phyloP scores from a whole-genome alignment of 345 rosid species.

The Stellera chamaejasme region DNA sequence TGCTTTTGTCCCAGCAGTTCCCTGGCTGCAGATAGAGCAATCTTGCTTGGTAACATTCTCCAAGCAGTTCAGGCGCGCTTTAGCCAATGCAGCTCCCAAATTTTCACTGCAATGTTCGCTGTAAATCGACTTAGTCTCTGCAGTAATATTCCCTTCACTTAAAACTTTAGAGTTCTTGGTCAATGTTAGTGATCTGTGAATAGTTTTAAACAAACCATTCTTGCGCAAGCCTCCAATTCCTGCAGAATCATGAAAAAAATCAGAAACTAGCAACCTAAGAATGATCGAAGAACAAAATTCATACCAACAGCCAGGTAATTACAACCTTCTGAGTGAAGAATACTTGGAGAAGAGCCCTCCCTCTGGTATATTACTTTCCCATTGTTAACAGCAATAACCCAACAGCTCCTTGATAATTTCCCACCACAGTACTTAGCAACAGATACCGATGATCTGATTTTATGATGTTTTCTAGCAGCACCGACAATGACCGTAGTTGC shows the following conservation, averaged over 20 bases:
- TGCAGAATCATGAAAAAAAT: constrained; percentile 7
- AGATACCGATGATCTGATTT: constrained; percentile 53
- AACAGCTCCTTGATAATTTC: constrained; percentile 49
- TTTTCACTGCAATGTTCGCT: constrained; percentile 24
- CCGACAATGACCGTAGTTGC: constrained; percentile 72
- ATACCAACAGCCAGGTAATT: neutral
- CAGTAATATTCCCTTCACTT: constrained; percentile 26
- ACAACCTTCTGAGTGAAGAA: constrained; percentile 36
- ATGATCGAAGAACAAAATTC: neutral
- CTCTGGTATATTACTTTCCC: constrained; percentile 65
- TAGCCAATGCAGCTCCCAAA: constrained; percentile 34
- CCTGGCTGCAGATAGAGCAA: constrained; percentile 56
- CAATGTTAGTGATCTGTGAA: constrained; percentile 45
- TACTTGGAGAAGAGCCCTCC: constrained; percentile 40
- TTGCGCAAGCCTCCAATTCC: constrained; percentile 38
- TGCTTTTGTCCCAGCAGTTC: constrained; percentile 16
- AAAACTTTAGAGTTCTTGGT: constrained; percentile 39
- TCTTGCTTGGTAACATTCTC: constrained; percentile 22
- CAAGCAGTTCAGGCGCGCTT: constrained; percentile 24
- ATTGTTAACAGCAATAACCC: constrained; percentile 62
- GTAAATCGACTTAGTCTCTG: constrained; percentile 6
- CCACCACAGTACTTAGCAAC: constrained; percentile 83
- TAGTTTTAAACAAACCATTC: constrained; percentile 39
- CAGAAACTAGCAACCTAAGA: neutral
- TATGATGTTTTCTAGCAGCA: constrained; percentile 31